A percentile compares a stretch with the other conserved stretches of the same genome.
phyloP scores from a whole-genome alignment of 1,139 yeast genomes.

The Diutina pseudorugosa region DNA sequence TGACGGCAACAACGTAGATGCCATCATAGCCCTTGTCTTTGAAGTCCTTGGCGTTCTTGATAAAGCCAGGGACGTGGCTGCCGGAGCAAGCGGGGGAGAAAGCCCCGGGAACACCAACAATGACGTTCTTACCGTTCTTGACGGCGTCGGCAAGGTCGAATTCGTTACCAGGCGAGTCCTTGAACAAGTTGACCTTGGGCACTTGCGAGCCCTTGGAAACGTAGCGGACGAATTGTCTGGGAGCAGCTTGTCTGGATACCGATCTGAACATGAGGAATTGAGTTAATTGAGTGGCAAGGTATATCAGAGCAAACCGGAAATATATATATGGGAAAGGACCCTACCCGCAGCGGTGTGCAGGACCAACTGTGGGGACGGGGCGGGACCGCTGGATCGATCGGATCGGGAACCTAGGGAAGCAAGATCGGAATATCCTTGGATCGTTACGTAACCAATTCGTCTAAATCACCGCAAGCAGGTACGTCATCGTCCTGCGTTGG shows the following conservation, averaged over 20 bases:
- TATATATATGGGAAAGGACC: not conserved
- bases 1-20: constrained; percentile 63
- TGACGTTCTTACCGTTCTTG: constrained; percentile 38
- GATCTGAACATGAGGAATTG: not conserved
- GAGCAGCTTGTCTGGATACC: not conserved
- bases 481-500: not conserved
- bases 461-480: not conserved
- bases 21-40: constrained; percentile 50
- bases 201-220: constrained; percentile 15
- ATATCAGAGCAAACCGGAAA: not conserved
- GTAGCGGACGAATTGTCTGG: not conserved
- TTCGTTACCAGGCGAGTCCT: constrained; percentile 57
- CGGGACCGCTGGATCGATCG: not conserved
- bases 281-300: not conserved
- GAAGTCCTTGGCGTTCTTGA: constrained; percentile 38
- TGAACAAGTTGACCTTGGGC: constrained; percentile 45
- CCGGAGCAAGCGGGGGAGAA: constrained; percentile 80
- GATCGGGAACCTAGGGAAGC: not conserved
- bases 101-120: constrained; percentile 87
- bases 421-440: not conserved
- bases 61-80: constrained; percentile 69
- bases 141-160: constrained; percentile 50
- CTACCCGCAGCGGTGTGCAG: not conserved
- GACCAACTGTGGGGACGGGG: not conserved
- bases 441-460: not conserved